Base-by-base conservation (phyloP, 495 filamentous ascomycete species). In the Glarea lozoyensis region DNA sequence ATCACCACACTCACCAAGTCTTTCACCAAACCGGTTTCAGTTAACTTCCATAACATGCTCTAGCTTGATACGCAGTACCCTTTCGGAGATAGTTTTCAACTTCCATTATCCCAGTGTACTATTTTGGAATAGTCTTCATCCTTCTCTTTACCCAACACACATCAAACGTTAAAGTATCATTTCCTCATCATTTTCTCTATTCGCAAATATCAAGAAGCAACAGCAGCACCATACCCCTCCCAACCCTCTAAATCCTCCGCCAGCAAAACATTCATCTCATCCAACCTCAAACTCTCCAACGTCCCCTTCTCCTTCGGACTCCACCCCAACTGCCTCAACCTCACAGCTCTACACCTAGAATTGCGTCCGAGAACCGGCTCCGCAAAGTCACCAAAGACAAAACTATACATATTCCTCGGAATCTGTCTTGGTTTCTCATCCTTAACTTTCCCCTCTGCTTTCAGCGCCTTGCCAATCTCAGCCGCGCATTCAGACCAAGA, bases 251-350 rank as follows among this genome's bases (percentile, higher is more conserved):
- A 49, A 4, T 52, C 43, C 33, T 62, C 58, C 10, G 43, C 46
- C 23, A 68, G 39, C n/a, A 68, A 54, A 2, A 39, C 36, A 4
- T 62, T 50, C 10, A 66, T 42, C 46, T 70, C 63, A 48, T 67
- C 64, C 18, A 66, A 59, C 4, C 32, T 32, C n/a, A 53, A 61
- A n/a, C 52, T 58, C 20, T 54, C 48, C 20, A 32, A 50, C 37
- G 55, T 55, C 12, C 52, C 49, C 46, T 68, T 69, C 47, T 65
- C 66, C 23, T 43, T 42, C 1, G 61, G 50, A 29, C 52, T 34
- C 62, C 62, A 65, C 0, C 62, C 60, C 37, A 67, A 18, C 15
- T 39, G 18, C 6, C 32, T 9, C 32, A 35, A 15, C 15, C 63
- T 48, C 10, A 40, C 50, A 0, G 60, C 60, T 6, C 54, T 35